Evolutionary conservation across 1,139 yeast species (phyloP).

Genomic region (Yamadazyma pseudoaaseri): DNA sequence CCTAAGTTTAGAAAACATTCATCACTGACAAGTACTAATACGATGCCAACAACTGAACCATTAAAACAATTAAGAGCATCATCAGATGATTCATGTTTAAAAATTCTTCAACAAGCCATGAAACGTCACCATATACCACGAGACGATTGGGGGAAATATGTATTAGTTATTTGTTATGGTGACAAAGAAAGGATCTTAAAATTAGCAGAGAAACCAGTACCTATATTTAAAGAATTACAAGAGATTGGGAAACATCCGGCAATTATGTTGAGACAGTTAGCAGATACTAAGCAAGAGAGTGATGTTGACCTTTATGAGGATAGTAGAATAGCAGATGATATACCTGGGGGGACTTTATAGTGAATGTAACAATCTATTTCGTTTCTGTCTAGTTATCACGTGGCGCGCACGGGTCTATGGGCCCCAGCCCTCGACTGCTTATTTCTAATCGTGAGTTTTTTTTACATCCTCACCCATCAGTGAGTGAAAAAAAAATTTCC

Average conservation of each 20-base stretch:
- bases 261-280: conserved; percentile 86
- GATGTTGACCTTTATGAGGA: conserved; percentile 38
- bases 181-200: conserved; percentile 85
- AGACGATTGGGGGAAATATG: conserved; percentile 87
- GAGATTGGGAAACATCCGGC: conserved; percentile 90
- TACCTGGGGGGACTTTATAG: conserved; percentile 55
- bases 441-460: conserved; percentile 2
- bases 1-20: background rate
- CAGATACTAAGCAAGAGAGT: conserved; percentile 36
- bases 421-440: background rate
- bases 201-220: conserved; percentile 84
- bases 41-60: conserved; percentile 51
- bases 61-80: conserved; percentile 84
- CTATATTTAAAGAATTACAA: conserved; percentile 82
- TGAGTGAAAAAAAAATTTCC: conserved; percentile 15
- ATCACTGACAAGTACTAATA: background rate
- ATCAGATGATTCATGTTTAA: conserved; percentile 89
- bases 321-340: conserved; percentile 45
- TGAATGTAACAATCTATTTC: background rate
- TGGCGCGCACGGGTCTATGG: background rate
- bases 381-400: background rate
- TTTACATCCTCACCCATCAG: background rate
- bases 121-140: conserved; percentile 76
- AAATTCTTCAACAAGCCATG: conserved; percentile 87
- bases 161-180: conserved; percentile 85